Conservation (phyloP, 1,139 yeast genomes). For the Blastobotrys petasosporus region DNA sequence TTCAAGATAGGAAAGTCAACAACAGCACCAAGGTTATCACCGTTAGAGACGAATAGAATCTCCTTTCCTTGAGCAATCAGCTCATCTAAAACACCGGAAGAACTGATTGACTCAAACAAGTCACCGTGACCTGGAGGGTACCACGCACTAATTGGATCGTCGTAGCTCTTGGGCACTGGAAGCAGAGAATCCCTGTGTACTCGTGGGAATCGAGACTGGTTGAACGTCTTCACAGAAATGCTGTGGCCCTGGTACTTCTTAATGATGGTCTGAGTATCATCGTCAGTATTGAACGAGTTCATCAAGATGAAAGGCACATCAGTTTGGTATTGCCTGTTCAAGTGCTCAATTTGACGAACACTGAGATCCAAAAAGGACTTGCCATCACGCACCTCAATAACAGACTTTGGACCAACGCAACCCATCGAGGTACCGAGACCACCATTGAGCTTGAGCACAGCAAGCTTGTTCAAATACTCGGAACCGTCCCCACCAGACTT, state of each 20-base stretch:
- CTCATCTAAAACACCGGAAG: constrained; percentile 88
- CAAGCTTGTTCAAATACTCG: constrained; percentile 69
- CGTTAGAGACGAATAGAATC: constrained; percentile 89
- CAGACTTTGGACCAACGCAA: constrained; percentile 97
- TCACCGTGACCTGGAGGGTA: constrained; percentile 99
- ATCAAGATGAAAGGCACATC: constrained; percentile 94
- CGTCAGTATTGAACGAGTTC: constrained; percentile 98
- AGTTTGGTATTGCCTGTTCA: constrained; percentile 83
- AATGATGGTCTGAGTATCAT: constrained; percentile 90
- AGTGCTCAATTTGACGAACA: constrained; percentile 94
- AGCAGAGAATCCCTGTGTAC: constrained; percentile 88
- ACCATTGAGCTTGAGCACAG: constrained; percentile 94
- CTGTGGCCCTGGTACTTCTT: constrained; percentile 96
- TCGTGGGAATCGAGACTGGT: constrained; percentile 96
- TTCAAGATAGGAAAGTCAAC: constrained; percentile 86
- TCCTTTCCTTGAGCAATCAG: constrained; percentile 92
- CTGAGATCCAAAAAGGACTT: constrained; percentile 92
- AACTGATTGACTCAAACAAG: constrained; percentile 81
- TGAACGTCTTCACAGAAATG: constrained; percentile 90
- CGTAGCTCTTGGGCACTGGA: constrained; percentile 79
- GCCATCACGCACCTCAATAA: constrained; percentile 97
- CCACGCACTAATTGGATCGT: constrained; percentile 82
- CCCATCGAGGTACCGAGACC: constrained; percentile 99
- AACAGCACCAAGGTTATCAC: constrained; percentile 97
- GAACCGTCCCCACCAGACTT: constrained; percentile 30